Conservation (phyloP, 176 grass and related monocot species). For the Zea mays region Zm-B73-REFERENCE-NAM-5.0 NC_050098.1:158249501-158250000, state of each 20-base stretch:
- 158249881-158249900: constrained; percentile 70
- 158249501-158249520: neutral
- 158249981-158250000: constrained; percentile 66
- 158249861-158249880: constrained; percentile 71
- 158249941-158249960: constrained; percentile 76
- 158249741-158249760: neutral
- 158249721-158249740: neutral
- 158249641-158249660: constrained; percentile 51
- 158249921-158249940: constrained; percentile 70
- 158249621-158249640: constrained; percentile 88
- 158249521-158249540: constrained; percentile 13
- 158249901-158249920: constrained; percentile 50
- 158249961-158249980: constrained; percentile 80
- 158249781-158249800: constrained; percentile 58
- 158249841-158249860: constrained; percentile 69
- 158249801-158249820: constrained; percentile 57
- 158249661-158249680: constrained; percentile 72
- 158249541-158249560: constrained; percentile 46
- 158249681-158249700: constrained; percentile 43
- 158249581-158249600: constrained; percentile 62
- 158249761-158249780: constrained; percentile 15
- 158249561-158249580: constrained; percentile 60
- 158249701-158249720: neutral
- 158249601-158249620: constrained; percentile 93
- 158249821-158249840: constrained; percentile 49